phyloP scores from a whole-genome alignment of 805 yeast genomes.

The Monosporozyma yasuniensis region DNA sequence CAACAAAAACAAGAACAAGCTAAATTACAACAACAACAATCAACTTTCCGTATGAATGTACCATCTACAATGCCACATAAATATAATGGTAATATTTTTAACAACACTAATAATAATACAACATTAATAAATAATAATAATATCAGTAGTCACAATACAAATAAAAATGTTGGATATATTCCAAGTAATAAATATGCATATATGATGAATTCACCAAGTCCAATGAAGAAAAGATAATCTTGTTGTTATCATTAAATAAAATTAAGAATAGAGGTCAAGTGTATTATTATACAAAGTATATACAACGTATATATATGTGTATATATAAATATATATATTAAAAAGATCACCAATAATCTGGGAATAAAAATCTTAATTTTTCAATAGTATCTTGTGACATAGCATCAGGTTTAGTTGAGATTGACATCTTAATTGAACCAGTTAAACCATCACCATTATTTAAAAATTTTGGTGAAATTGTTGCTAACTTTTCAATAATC shows the following conservation, averaged over 20 bases:
- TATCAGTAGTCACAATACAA: background rate
- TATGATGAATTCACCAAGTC: constrained; percentile 29
- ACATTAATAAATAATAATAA: background rate
- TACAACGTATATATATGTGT: background rate
- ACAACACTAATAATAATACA: background rate
- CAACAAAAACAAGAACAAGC: constrained; percentile 1
- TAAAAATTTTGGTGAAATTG: constrained; percentile 45
- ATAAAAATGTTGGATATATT: constrained; percentile 18
- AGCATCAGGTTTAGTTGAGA: constrained; percentile 67
- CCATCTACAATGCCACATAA: constrained; percentile 10
- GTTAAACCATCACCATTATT: constrained; percentile 59
- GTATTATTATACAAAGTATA: background rate
- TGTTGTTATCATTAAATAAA: background rate
- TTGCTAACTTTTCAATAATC: constrained; percentile 58
- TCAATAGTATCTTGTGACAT: constrained; percentile 63
- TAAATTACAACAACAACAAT: constrained; percentile 12
- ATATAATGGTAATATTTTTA: background rate
- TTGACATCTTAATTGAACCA: constrained; percentile 73
- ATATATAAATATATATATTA: constrained; percentile 3
- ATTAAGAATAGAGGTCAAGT: background rate
- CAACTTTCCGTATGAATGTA: constrained; percentile 16
- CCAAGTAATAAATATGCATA: constrained; percentile 30
- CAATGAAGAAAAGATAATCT: constrained; percentile 13
- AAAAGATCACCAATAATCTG: constrained; percentile 70
- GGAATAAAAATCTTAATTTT: constrained; percentile 80